These are phyloP conservation scores for Tylopilus felleus DNA, from an alignment of 768 basidiomycete genomes.

Conservation along the genomic window DNA sequence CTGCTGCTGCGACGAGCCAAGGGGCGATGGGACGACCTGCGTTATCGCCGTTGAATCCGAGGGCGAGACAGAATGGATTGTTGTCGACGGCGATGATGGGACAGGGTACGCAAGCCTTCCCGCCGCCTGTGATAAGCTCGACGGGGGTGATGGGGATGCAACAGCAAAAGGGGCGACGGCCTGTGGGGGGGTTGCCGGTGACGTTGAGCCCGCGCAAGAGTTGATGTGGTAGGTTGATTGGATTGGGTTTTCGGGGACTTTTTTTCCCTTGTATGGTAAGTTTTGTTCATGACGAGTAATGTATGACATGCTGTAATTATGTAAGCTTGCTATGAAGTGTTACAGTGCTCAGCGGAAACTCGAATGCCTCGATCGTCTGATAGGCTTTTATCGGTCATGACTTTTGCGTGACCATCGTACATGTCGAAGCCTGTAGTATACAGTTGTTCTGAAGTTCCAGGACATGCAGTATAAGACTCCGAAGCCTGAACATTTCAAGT, in stretches of 20 bases:
- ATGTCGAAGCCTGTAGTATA: no score
- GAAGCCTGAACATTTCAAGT: no score
- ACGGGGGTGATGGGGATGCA: slow-evolving; percentile 25
- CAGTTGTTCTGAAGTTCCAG: no score
- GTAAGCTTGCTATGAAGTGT: not conserved
- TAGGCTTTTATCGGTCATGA: no score
- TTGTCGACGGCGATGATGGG: slow-evolving; percentile 35
- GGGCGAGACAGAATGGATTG: slow-evolving; percentile 50
- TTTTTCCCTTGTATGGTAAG: not conserved
- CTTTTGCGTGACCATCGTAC: no score
- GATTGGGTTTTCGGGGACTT: not conserved
- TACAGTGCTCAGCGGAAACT: no score
- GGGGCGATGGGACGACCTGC: slow-evolving; percentile 35
- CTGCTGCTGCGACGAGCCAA: slow-evolving; percentile 16
- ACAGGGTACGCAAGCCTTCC: slow-evolving; percentile 35
- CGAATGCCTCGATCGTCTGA: no score
- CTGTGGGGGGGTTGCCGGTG: slow-evolving; percentile 32
- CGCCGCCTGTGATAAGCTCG: slow-evolving; percentile 12
- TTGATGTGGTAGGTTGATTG: not conserved
- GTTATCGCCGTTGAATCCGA: slow-evolving; percentile 73
- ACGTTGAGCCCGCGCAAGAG: slow-evolving; percentile 34
- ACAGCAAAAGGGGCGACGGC: slow-evolving; percentile 41
- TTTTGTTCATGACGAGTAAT: not conserved
- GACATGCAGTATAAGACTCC: no score
- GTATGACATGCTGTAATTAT: not conserved